Evolutionary conservation across 169 alveolate genomes (phyloP).

Genomic region (Plasmodium knowlesi): DNA sequence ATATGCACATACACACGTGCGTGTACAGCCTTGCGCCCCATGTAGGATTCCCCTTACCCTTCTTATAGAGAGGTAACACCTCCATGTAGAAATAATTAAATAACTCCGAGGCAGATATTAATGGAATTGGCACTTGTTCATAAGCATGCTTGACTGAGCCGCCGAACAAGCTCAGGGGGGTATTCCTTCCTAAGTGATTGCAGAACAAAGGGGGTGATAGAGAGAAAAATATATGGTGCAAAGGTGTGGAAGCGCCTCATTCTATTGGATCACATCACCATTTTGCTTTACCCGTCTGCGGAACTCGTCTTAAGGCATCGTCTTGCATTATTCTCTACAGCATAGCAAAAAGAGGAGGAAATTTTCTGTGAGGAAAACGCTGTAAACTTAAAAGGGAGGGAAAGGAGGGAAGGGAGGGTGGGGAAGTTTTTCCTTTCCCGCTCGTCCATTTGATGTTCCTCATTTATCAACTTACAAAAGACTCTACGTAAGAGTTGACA

Average conservation of each 20-base stretch:
- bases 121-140: constrained; percentile 44
- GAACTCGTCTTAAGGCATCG: background rate
- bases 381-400: background rate
- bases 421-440: background rate
- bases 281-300: background rate
- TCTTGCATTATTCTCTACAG: background rate
- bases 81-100: constrained; percentile 8
- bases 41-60: constrained; percentile 5
- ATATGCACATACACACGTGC: background rate
- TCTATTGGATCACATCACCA: background rate
- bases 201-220: background rate
- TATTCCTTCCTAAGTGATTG: background rate
- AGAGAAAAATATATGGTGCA: background rate
- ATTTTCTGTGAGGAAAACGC: background rate
- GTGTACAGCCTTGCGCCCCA: background rate
- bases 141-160: constrained; percentile 20
- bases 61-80: constrained; percentile 7
- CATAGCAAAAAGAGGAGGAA: background rate
- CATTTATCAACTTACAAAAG: constrained; percentile 23
- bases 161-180: constrained; percentile 12
- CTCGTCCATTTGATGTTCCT: background rate
- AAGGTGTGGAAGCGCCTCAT: background rate
- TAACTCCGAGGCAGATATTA: constrained; percentile 14
- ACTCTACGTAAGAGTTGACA: constrained; percentile 16
- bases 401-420: background rate